Evolutionary conservation across 768 basidiomycete species (phyloP).

Genomic region (Coprinopsis sp.): DNA sequence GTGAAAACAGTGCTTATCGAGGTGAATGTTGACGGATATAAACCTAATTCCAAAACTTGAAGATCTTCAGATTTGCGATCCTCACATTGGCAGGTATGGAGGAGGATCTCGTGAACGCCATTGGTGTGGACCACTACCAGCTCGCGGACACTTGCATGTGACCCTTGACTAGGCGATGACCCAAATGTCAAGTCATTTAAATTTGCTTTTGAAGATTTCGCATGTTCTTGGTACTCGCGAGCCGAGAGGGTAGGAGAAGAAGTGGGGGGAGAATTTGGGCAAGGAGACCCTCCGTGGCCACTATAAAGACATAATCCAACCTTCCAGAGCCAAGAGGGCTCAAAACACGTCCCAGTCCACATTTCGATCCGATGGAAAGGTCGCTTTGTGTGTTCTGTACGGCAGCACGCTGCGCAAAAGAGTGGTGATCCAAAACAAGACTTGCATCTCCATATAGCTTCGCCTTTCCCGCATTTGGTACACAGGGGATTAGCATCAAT

Average conservation of each 20-base stretch:
- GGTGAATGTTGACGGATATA: constrained; percentile 14
- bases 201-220: background rate
- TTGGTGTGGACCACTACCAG: constrained; percentile 9
- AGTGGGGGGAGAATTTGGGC: background rate
- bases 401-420: no score
- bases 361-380: no score
- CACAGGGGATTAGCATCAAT: no score
- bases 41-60: constrained; percentile 7
- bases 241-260: no score
- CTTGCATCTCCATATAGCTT: no score
- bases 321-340: no score
- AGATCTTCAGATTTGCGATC: no score
- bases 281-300: background rate
- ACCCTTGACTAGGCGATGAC: background rate
- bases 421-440: no score
- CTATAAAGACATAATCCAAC: no score
- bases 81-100: constrained; percentile 5
- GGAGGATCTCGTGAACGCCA: constrained; percentile 13
- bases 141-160: background rate
- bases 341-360: no score
- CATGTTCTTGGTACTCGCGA: background rate
- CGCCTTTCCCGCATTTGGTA: no score
- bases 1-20: constrained; percentile 15
- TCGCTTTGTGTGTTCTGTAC: no score
- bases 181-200: background rate